phyloP scores from a whole-genome alignment of 495 filamentous ascomycete species.

The Glonium stellatum region DNA sequence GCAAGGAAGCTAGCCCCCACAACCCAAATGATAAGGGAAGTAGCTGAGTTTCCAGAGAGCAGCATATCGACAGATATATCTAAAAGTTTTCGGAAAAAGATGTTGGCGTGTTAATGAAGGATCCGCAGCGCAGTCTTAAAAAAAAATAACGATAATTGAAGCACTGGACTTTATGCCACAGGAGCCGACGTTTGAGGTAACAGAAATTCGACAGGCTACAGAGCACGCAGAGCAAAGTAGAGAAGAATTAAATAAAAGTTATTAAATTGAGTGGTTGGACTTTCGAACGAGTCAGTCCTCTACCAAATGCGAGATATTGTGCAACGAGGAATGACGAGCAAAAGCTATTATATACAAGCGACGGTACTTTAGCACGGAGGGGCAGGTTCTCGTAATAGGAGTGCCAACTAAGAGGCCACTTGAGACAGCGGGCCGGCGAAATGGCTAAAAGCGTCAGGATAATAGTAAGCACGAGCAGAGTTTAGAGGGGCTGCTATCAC shows the following conservation, averaged over 20 bases:
- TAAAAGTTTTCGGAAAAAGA: too few relatives aligned
- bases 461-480: background rate
- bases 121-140: background rate
- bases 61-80: too few relatives aligned
- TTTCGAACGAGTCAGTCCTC: too few relatives aligned
- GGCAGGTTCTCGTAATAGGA: background rate
- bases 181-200: background rate
- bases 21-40: constrained; percentile 7
- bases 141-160: background rate
- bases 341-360: background rate
- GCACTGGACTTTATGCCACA: background rate
- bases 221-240: too few relatives aligned
- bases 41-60: too few relatives aligned
- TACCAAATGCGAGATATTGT: background rate
- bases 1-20: constrained; percentile 7
- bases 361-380: background rate
- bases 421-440: background rate
- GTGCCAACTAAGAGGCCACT: background rate
- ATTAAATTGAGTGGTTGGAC: too few relatives aligned
- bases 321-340: background rate
- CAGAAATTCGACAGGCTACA: background rate
- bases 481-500: background rate
- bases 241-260: too few relatives aligned
- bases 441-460: background rate
- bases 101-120: background rate